Evolutionary conservation across 2,329 filamentous ascomycete species (phyloP).

Genomic region (Fusarium transvaalense): DNA sequence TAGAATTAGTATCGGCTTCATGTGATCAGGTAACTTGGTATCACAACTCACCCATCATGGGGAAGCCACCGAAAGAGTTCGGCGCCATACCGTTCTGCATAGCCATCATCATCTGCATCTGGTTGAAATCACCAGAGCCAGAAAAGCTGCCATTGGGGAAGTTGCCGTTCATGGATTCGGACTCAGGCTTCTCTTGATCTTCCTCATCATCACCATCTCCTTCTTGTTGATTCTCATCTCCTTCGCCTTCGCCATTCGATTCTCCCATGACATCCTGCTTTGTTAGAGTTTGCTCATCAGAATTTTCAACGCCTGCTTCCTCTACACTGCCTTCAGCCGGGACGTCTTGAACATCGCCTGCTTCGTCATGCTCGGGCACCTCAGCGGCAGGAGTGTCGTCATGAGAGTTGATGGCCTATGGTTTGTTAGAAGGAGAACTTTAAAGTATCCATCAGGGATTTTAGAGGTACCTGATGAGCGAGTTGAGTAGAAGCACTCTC

Average conservation of each 20-base stretch:
- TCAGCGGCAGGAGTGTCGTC: conserved; percentile 4
- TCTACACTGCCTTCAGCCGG: conserved; percentile 31
- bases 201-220: conserved; percentile 50
- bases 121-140: conserved; percentile 75
- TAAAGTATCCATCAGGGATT: background rate
- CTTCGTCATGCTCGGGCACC: conserved; percentile 24
- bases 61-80: conserved; percentile 68
- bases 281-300: conserved; percentile 36
- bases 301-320: conserved; percentile 34
- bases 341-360: conserved; percentile 28
- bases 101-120: conserved; percentile 85
- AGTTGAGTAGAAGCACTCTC: conserved; percentile 22
- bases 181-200: conserved; percentile 52
- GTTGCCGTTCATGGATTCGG: conserved; percentile 58
- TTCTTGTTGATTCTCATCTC: conserved; percentile 37
- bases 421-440: conserved; percentile 2
- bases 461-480: conserved; percentile 34
- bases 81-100: conserved; percentile 76
- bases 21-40: background rate
- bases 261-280: conserved; percentile 44
- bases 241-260: conserved; percentile 40
- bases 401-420: conserved; percentile 12
- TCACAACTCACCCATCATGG: conserved; percentile 85
- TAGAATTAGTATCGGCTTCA: conserved; percentile 48
- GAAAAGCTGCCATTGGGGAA: conserved; percentile 71